Base-by-base conservation (phyloP, 768 basidiomycete genomes). In the Lenzites betulinus region DNA sequence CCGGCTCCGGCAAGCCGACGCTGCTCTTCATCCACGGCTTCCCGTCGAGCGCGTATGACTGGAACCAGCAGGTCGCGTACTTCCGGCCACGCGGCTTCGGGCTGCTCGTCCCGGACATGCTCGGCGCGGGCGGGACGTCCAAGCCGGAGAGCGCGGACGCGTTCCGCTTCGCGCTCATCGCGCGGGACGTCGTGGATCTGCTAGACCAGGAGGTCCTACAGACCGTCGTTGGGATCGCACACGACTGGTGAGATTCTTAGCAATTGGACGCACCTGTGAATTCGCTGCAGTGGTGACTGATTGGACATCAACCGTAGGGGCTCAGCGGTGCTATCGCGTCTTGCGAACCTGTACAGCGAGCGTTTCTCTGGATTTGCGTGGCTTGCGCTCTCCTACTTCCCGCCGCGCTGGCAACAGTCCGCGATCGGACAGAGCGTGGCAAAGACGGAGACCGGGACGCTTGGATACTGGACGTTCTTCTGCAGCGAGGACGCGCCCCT, bases 1-100 rank as follows among this genome's bases (percentile, higher is more conserved):
- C 56, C 0, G 59, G 30, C 6, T 33, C 30, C 30, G 30, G 55
- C 46, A 74, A 74, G 49, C 78, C 74, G 0, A 80, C 78, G 26
- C 69, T 82, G 3, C 58, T 82, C 18, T 74, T 82, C 47, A 52
- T 80, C 25, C 80, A 81, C 54, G 79, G 80, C 15, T 82, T 78
- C 48, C 80, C 79, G 0, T 76, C 77, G 0, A 74, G 72, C 6
- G 76, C 78, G 1, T 54, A 49, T 41, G 77, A 76, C 49, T 83
- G 82, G 81, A 69, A 70, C 35, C 65, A 69, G 22, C 76, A 79
- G 58, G 73, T 79, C 49, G 62, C 69, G 48, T 69, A 73, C 65
- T 75, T 83, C 64, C 59, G 70, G 43, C 64, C 69, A 18, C 67
- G 67, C 61, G 81, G 81, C 33, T 80, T 76, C 47, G 77, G 79